Evolutionary conservation across 2,329 filamentous ascomycete genomes (phyloP).

Genomic region (Capronia epimyces): DNA sequence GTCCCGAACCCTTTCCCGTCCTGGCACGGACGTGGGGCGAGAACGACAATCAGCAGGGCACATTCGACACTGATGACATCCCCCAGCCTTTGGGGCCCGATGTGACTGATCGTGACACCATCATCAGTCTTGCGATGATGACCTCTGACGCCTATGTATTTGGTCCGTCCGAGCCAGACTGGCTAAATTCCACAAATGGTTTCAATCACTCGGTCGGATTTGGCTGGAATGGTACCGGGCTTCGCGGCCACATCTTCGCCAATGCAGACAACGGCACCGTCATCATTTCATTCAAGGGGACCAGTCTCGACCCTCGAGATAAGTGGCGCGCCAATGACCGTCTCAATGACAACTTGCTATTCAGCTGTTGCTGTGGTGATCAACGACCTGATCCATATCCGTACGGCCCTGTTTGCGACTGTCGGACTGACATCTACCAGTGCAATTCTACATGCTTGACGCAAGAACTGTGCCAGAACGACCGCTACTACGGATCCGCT

Average conservation of each 20-base stretch:
- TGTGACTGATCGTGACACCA: constrained; percentile 28
- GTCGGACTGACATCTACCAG: constrained; percentile 19
- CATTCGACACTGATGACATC: background rate
- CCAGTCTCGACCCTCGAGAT: constrained; percentile 12
- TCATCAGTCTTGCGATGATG: constrained; percentile 26
- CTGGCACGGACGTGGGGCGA: background rate
- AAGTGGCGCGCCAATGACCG: constrained; percentile 13
- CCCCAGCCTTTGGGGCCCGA: constrained; percentile 12
- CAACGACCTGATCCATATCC: constrained; percentile 22
- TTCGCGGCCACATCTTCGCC: constrained; percentile 25
- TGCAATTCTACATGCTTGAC: constrained; percentile 25
- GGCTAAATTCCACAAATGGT: constrained; percentile 21
- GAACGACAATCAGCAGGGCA: background rate
- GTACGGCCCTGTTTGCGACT: constrained; percentile 23
- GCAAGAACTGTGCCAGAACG: constrained; percentile 13
- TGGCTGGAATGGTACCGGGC: constrained; percentile 23
- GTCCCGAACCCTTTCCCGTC: background rate
- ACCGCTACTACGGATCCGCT: constrained; percentile 23
- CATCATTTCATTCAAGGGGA: constrained; percentile 27
- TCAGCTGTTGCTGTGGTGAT: constrained; percentile 25
- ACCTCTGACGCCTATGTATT: constrained; percentile 21
- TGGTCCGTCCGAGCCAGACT: constrained; percentile 18
- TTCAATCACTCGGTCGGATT: constrained; percentile 25
- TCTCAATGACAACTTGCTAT: constrained; percentile 26
- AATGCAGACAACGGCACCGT: constrained; percentile 20